Conservation (phyloP, 169 alveolate genomes). For the Plasmodium blacklocki region DNA sequence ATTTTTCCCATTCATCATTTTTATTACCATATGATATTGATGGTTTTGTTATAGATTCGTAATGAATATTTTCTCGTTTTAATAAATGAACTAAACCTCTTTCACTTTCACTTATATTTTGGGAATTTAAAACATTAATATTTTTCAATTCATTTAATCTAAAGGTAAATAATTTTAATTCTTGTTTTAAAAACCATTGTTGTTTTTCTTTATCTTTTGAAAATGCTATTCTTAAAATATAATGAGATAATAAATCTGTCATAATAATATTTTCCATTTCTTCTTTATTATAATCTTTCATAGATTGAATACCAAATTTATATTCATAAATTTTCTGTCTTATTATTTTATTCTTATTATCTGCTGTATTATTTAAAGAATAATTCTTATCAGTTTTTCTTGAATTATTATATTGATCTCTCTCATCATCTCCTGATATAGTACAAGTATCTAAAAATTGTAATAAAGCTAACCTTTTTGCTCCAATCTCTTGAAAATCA, state of each 20-base stretch:
- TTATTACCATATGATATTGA: slow-evolving; percentile 36
- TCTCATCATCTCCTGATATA: slow-evolving; percentile 47
- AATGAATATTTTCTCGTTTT: slow-evolving; percentile 80
- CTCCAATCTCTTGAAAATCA: slow-evolving; percentile 86
- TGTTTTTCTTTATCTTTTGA: slow-evolving; percentile 85
- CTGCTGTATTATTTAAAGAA: slow-evolving; percentile 8
- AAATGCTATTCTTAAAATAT: slow-evolving; percentile 86
- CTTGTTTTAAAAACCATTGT: slow-evolving; percentile 90
- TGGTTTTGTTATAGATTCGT: slow-evolving; percentile 77
- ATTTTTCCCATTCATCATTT: slow-evolving; percentile 77
- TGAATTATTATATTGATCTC: neutral
- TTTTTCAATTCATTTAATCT: slow-evolving; percentile 79
- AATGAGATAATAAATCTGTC: slow-evolving; percentile 86
- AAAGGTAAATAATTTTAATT: slow-evolving; percentile 82
- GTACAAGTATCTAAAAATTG: slow-evolving; percentile 69
- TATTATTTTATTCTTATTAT: slow-evolving; percentile 33
- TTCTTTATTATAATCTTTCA: slow-evolving; percentile 79
- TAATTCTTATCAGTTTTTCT: slow-evolving; percentile 18
- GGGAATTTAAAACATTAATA: slow-evolving; percentile 75
- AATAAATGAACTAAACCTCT: slow-evolving; percentile 83
- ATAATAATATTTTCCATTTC: slow-evolving; percentile 81
- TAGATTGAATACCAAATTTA: slow-evolving; percentile 79
- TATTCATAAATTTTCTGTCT: slow-evolving; percentile 81
- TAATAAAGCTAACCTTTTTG: slow-evolving; percentile 83
- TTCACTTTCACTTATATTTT: slow-evolving; percentile 80